Evolutionary conservation across 805 yeast species (phyloP).

Genomic region (Isabelozyma rhagii): DNA sequence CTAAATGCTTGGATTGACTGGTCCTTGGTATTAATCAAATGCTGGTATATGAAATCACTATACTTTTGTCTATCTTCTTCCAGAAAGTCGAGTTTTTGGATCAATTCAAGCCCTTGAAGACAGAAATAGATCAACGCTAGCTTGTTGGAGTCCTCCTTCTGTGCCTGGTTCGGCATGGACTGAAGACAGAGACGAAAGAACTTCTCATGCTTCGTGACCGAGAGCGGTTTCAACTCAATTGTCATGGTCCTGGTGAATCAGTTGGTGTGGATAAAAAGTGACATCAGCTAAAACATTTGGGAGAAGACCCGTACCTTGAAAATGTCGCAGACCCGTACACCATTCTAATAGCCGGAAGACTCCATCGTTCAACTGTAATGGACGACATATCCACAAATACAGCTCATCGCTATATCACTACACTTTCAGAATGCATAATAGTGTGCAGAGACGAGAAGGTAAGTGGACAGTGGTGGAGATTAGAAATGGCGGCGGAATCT

Average conservation of each 20-base stretch:
- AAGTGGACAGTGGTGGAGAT: no score
- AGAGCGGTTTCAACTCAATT: slow-evolving; percentile 5
- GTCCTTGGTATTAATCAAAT: slow-evolving; percentile 32
- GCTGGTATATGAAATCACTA: slow-evolving; percentile 45
- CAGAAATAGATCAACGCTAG: slow-evolving; percentile 71
- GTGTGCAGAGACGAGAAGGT: no score
- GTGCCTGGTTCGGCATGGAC: slow-evolving; percentile 53
- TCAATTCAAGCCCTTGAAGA: slow-evolving; percentile 54
- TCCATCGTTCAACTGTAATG: no score
- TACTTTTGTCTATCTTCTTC: slow-evolving; percentile 22
- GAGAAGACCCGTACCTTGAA: no score
- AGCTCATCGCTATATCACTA: no score
- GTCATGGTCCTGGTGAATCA: not conserved
- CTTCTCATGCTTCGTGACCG: slow-evolving; percentile 31
- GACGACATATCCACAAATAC: no score
- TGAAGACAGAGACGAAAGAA: slow-evolving; percentile 52
- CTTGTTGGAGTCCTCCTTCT: slow-evolving; percentile 66
- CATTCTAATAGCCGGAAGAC: no score
- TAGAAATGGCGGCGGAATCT: no score
- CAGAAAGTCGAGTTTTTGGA: slow-evolving; percentile 32
- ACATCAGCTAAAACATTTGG: no score
- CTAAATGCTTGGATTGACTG: slow-evolving; percentile 48
- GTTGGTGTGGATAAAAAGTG: not conserved
- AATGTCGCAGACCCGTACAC: no score
- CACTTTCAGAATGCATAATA: no score